Evolutionary conservation across 2,329 filamentous ascomycete genomes (phyloP), one percentile per base, ranked within the genome.

Genomic region (Sporothrix mexicana): DNA sequence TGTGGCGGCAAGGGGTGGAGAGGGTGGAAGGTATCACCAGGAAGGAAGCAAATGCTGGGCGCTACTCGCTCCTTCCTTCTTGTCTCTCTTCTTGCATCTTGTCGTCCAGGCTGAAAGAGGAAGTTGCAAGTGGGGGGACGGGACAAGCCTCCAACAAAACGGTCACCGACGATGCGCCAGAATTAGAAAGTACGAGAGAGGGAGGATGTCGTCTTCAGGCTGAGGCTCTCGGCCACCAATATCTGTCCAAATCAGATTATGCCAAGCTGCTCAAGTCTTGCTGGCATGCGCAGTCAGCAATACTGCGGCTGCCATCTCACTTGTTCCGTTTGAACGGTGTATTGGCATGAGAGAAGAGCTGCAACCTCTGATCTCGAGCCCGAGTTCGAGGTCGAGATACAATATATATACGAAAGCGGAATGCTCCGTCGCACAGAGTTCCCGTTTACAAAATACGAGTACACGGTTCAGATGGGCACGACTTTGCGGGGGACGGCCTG

Each of bases 41-140:
- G 43, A 43, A 51, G 23, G 66, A 53, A 36, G 66, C 45, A 36
- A 8, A 41, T 51, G 43, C 64, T 68, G 64, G 57, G 64, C 66
- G 25, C 55, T 69, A 17, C 17, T 55, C 49, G 9, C 66, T 43
- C 66, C 66, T 43, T 55, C 36, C 51, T 69, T 57, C 36, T 57
- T 69, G 67, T 43, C 49, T 23, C 45, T 15, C 2, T 49, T 20
- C 64, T 53, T 43, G 25, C 17, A 69, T 64, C 41, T 64, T 15
- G 61, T 47, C 41, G 61, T 23, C 41, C 41, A 25, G 41, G 12
- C 41, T 45, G 61, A 66, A 57, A 69, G 13, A 69, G 51, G 36
- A 45, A 47, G 67, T 59, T 59, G 67, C n/a, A 13, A n/a, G 36
- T 45, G 51, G 51, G 36, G 67, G 49, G 45, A 64, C 41, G 61